Evolutionary conservation across 2,329 filamentous ascomycete species (phyloP).

Genomic region (Pyricularia sp.): DNA sequence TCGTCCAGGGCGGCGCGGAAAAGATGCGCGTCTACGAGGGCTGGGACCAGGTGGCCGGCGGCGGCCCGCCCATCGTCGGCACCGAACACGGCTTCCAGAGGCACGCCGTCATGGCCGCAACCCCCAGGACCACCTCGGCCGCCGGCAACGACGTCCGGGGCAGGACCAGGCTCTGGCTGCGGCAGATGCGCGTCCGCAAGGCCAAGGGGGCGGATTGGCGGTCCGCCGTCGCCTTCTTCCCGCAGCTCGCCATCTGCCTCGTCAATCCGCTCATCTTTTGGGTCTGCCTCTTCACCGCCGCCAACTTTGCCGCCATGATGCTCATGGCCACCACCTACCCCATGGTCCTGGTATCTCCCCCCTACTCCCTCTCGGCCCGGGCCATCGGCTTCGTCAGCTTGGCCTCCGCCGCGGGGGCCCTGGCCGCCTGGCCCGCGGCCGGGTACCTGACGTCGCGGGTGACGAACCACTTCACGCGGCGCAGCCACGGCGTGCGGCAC

Average conservation of each 20-base stretch:
- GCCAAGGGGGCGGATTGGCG: slow-evolving; percentile 8
- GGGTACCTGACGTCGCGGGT: slow-evolving; percentile 11
- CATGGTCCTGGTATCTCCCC: slow-evolving; percentile 10
- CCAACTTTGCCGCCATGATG: slow-evolving; percentile 16
- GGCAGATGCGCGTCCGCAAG: slow-evolving; percentile 4
- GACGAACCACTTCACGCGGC: slow-evolving; percentile 14
- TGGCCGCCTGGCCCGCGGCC: slow-evolving; percentile 11
- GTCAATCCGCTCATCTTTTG: slow-evolving; percentile 18
- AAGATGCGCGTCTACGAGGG: slow-evolving; percentile 26
- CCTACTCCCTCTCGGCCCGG: slow-evolving; percentile 9
- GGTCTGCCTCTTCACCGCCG: slow-evolving; percentile 15
- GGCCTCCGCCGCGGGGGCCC: slow-evolving; percentile 9
- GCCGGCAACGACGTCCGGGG: neutral
- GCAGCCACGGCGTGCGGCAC: slow-evolving; percentile 15
- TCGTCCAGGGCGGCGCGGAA: slow-evolving; percentile 26
- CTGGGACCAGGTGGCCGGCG: slow-evolving; percentile 16
- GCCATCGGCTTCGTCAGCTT: slow-evolving; percentile 9
- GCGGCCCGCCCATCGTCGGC: slow-evolving; percentile 5
- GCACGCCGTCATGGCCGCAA: neutral
- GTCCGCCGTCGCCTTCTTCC: slow-evolving; percentile 10
- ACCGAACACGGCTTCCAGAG: neutral
- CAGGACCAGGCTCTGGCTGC: neutral
- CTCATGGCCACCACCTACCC: slow-evolving; percentile 13
- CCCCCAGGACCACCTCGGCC: neutral
- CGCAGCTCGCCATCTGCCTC: slow-evolving; percentile 16